Conservation (phyloP, 2,329 filamentous ascomycete species). For the Pseudogymnoascus sp. region DNA sequence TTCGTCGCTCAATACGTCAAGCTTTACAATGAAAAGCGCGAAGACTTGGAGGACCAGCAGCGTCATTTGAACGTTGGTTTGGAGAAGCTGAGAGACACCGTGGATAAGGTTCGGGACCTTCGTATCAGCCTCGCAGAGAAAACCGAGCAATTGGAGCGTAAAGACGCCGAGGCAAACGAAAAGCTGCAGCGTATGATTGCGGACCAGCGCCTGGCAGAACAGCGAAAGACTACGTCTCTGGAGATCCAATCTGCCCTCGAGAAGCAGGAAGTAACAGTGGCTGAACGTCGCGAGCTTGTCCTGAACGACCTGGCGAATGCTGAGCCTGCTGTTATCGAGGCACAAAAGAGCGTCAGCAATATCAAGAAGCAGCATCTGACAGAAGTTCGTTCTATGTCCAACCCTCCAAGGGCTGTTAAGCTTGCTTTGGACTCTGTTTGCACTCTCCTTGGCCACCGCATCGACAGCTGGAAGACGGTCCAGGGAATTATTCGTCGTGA, state of each 20-base stretch:
- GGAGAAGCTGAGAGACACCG: conserved; percentile 92
- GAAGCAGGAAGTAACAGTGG: conserved; percentile 83
- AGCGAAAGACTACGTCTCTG: conserved; percentile 77
- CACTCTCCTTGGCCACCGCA: conserved; percentile 83
- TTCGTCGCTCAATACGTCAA: conserved; percentile 97
- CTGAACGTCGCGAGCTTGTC: conserved; percentile 74
- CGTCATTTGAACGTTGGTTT: conserved; percentile 96
- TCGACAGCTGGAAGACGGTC: conserved; percentile 85
- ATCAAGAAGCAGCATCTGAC: conserved; percentile 97
- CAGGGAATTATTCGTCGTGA: conserved; percentile 82
- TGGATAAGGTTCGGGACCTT: conserved; percentile 92
- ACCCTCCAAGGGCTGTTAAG: conserved; percentile 82
- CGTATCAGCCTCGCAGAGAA: conserved; percentile 88
- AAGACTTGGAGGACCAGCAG: conserved; percentile 97
- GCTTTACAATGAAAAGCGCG: conserved; percentile 95
- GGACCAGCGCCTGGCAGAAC: conserved; percentile 89
- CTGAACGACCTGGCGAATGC: conserved; percentile 80
- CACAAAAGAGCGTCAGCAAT: conserved; percentile 93
- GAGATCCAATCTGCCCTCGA: conserved; percentile 84
- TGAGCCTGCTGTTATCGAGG: conserved; percentile 87
- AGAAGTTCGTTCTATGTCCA: conserved; percentile 95
- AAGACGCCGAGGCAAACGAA: conserved; percentile 92
- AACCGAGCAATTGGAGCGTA: conserved; percentile 85
- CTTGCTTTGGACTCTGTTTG: conserved; percentile 95
- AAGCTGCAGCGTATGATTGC: conserved; percentile 96